Base-by-base conservation (phyloP, 371 early-diverging fungal genomes). In the Mortierella sp. region DNA sequence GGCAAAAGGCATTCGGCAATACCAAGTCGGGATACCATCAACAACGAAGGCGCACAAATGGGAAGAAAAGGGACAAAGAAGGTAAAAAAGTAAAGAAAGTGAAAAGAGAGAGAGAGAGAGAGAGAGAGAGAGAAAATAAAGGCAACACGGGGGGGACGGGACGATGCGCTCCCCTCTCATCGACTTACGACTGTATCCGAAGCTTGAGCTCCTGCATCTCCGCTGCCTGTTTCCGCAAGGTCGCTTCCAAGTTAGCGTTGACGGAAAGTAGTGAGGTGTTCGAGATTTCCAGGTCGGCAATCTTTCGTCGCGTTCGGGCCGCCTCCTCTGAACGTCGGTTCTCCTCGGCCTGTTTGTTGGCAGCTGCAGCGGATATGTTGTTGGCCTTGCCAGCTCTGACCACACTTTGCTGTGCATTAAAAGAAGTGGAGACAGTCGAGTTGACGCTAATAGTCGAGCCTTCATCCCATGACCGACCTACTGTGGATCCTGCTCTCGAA, bases 251-350 rank as follows among this genome's bases (percentile, higher is more conserved):
- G 19, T 70, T 75, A 14, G 64, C 58, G 43, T 81, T 83, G 46
- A 83, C 50, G 7, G 68, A 56, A 21, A 83, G 56, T 26, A 83
- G 65, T 23, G 81, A 81, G 57, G 62, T 60, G 46, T 83, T 83
- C 58, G 75, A 75, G 53, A 83, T 81, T 65, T 83, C 80, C 50
- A 83, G 72, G 73, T 83, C 83, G 57, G 75, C 83, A 72, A 83
- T 81, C 83, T 83, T 53, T 19, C 53, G 53, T 23, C 53, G 53
- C 23, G 53, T 53, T 23, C 53, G 11, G 11, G 53, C 53, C 26
- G 53, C 53, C 14, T 50, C 50, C 21, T 53, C 53, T 26, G 53
- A 12, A 19, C 19, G 18, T 23, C 53, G 53, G 23, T 23, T 53
- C 21, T 53, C 53, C 23, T 53, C 53, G 12, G 53, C 53, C 9